phyloP scores from a whole-genome alignment of 768 basidiomycete species.

The Hypsizygus marmoreus region DNA sequence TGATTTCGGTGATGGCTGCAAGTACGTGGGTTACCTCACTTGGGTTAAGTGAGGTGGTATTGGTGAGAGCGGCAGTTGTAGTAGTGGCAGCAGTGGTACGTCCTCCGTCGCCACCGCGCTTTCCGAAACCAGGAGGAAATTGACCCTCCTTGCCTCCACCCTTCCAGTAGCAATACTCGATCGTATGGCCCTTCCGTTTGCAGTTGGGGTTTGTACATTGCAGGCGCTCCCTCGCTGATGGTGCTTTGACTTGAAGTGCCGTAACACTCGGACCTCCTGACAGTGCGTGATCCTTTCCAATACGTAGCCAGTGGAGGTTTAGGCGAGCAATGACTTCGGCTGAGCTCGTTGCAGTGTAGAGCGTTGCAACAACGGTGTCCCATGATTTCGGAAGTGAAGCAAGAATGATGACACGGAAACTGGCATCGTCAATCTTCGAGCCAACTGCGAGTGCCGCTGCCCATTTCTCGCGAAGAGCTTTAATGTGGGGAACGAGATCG shows the following conservation, averaged over 20 bases:
- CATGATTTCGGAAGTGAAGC: slow-evolving; percentile 20
- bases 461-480: slow-evolving; percentile 14
- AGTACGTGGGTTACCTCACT: too few relatives aligned
- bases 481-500: slow-evolving; percentile 16
- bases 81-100: neutral
- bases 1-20: too few relatives aligned
- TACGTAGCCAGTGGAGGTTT: slow-evolving; percentile 4
- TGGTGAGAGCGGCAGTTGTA: neutral
- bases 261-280: neutral
- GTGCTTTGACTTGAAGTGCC: neutral
- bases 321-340: slow-evolving; percentile 14
- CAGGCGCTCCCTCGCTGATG: neutral
- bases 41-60: too few relatives aligned
- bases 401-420: slow-evolving; percentile 21
- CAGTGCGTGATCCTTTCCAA: neutral
- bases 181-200: neutral
- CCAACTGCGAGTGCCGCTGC: slow-evolving; percentile 14
- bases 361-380: slow-evolving; percentile 15
- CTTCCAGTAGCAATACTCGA: neutral
- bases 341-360: slow-evolving; percentile 6
- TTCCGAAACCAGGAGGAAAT: neutral
- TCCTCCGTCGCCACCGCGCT: neutral
- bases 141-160: slow-evolving; percentile 6
- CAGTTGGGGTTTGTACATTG: slow-evolving; percentile 1
- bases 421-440: slow-evolving; percentile 13